A percentile compares a stretch with the other conserved stretches of the same genome.
Conservation (phyloP, 2,329 filamentous ascomycete genomes). For the Fusarium pininemorale region DNA sequence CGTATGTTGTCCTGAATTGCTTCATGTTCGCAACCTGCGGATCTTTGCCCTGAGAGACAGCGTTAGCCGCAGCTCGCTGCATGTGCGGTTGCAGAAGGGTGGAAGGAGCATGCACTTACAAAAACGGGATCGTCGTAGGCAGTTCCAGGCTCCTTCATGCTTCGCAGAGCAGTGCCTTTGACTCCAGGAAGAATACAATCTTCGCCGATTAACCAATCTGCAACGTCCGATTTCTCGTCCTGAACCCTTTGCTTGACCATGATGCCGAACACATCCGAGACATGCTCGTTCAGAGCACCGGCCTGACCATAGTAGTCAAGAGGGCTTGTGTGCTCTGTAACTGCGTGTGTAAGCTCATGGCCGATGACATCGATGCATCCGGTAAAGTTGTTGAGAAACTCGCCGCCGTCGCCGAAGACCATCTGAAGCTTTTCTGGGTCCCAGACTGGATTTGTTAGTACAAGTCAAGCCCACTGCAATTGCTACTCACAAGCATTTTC, state of each 20-base stretch:
- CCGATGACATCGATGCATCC: slow-evolving; percentile 64
- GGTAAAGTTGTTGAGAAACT: slow-evolving; percentile 62
- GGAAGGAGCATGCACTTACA: slow-evolving; percentile 36
- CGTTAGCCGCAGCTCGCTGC: no score
- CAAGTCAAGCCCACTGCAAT: neutral
- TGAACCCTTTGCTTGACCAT: slow-evolving; percentile 65
- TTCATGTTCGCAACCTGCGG: slow-evolving; percentile 61
- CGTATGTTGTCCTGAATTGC: slow-evolving; percentile 50
- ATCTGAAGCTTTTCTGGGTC: slow-evolving; percentile 59
- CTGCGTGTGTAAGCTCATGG: slow-evolving; percentile 65
- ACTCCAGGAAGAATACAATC: slow-evolving; percentile 60
- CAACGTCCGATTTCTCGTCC: slow-evolving; percentile 54
- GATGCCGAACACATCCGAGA: slow-evolving; percentile 66
- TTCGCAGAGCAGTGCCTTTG: slow-evolving; percentile 61
- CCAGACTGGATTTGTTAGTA: slow-evolving; percentile 53
- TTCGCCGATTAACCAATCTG: slow-evolving; percentile 66
- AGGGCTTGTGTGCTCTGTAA: slow-evolving; percentile 60
- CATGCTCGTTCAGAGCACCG: slow-evolving; percentile 65
- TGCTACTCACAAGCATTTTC: slow-evolving; percentile 59
- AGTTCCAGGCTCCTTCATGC: slow-evolving; percentile 63
- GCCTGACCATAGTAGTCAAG: slow-evolving; percentile 61
- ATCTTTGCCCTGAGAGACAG: slow-evolving; percentile 56
- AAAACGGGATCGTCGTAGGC: slow-evolving; percentile 63
- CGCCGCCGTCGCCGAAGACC: slow-evolving; percentile 65
- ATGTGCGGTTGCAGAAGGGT: neutral